Base-by-base conservation (phyloP, 306 rosid genomes). In the Clitoria ternatea region DNA sequence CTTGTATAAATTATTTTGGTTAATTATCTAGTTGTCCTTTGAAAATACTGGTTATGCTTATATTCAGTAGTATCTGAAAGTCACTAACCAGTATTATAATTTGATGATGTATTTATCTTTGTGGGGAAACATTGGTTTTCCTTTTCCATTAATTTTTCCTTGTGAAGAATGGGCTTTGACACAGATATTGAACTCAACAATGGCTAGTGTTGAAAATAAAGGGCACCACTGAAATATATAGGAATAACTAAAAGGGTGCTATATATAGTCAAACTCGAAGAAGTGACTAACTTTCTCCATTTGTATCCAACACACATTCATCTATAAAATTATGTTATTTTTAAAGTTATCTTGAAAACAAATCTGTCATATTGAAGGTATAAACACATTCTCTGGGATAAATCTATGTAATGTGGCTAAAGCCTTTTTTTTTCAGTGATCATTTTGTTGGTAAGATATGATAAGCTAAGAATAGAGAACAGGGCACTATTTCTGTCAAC, bases 141-240 rank as follows among this genome's bases (percentile, higher is more conserved):
- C 26, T 68, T 64, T 50, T 50, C 9, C 19, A 40, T 20, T 77
- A n/a, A 50, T 61, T 3, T 77, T n/a, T n/a, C n/a, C n/a, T n/a
- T n/a, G n/a, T n/a, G n/a, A n/a, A n/a, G n/a, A n/a, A n/a, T n/a
- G n/a, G n/a, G n/a, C n/a, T n/a, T n/a, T n/a, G n/a, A n/a, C n/a
- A n/a, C n/a, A n/a, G n/a, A n/a, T n/a, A n/a, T n/a, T n/a, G n/a
- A n/a, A n/a, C n/a, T n/a, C n/a, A n/a, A n/a, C n/a, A n/a, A n/a
- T n/a, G n/a, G n/a, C n/a, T n/a, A n/a, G n/a, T n/a, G n/a, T n/a
- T n/a, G n/a, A n/a, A n/a, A n/a, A n/a, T n/a, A n/a, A n/a, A n/a
- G n/a, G n/a, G n/a, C n/a, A n/a, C n/a, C n/a, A n/a, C n/a, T n/a
- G n/a, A n/a, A n/a, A n/a, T n/a, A n/a, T n/a, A n/a, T 35, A 12